A percentile compares a stretch with the other conserved stretches of the same genome.
Conservation (phyloP, 345 rosid genomes). For the Stellera chamaejasme region DNA sequence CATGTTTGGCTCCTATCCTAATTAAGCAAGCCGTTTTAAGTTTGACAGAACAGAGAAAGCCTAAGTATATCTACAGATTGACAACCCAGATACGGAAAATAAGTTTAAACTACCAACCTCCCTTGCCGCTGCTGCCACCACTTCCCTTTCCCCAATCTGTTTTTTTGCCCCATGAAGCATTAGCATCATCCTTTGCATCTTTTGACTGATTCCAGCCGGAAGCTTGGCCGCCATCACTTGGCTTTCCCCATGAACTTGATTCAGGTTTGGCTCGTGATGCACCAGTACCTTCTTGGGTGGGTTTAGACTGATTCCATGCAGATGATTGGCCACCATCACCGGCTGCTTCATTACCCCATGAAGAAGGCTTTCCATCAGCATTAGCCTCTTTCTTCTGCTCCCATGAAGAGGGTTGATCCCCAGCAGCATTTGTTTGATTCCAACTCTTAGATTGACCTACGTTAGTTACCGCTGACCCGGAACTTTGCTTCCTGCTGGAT, state of each 20-base stretch:
- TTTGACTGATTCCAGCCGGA: slow-evolving; percentile 17
- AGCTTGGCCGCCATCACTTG: slow-evolving; percentile 11
- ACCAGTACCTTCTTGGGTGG: no score
- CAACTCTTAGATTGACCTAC: slow-evolving; percentile 12
- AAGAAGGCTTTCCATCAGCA: slow-evolving; percentile 4
- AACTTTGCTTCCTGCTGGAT: slow-evolving; percentile 10
- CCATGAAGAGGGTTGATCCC: slow-evolving; percentile 19
- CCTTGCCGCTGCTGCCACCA: slow-evolving; percentile 19
- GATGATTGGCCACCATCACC: slow-evolving; percentile 22
- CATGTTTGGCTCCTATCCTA: no score
- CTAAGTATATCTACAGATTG: no score
- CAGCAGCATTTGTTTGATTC: slow-evolving; percentile 17
- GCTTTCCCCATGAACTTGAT: no score
- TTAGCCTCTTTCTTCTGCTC: slow-evolving; percentile 11
- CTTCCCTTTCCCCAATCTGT: slow-evolving; percentile 5
- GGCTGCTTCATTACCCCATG: slow-evolving; percentile 23
- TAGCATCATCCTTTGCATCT: slow-evolving; percentile 13
- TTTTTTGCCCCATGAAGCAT: no score
- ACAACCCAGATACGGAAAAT: no score
- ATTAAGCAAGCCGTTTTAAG: no score
- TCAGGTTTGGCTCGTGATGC: no score
- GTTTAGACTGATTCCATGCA: no score
- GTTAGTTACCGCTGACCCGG: slow-evolving; percentile 5
- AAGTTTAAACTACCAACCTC: slow-evolving; percentile 24
- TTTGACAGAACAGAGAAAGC: no score